phyloP scores from a whole-genome alignment of 1,284 basidiomycete genomes.

The Fomitopsis schrenkii region DNA sequence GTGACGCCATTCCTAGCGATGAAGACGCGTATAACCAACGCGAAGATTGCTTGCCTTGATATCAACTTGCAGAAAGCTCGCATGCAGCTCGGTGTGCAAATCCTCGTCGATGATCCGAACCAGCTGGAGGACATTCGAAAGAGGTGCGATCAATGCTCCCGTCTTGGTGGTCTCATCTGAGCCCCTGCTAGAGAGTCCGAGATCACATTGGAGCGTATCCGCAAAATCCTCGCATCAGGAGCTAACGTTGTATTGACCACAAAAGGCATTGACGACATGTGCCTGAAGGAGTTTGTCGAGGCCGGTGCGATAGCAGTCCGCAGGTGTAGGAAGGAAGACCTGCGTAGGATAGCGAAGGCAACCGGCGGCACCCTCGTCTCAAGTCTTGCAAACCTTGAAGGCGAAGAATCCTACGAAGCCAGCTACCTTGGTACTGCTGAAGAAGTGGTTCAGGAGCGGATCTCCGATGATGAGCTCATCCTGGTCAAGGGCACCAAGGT shows the following conservation, averaged over 20 bases:
- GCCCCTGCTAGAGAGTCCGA: conserved; percentile 77
- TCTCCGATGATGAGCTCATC: conserved; percentile 98
- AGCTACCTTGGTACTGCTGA: conserved; percentile 89
- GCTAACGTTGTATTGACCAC: conserved; percentile 98
- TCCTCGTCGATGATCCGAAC: conserved; percentile 95
- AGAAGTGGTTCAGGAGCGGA: conserved; percentile 95
- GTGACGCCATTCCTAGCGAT: conserved; percentile 62
- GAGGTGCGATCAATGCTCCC: conserved; percentile 45
- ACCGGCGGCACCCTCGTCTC: conserved; percentile 94
- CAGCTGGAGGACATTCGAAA: conserved; percentile 96
- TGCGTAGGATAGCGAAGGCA: conserved; percentile 95
- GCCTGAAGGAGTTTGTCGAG: conserved; percentile 98
- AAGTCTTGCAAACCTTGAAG: conserved; percentile 94
- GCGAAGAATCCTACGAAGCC: conserved; percentile 96
- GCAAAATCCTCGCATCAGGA: conserved; percentile 94
- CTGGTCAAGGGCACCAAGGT: conserved; percentile 97
- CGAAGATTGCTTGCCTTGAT: conserved; percentile 98
- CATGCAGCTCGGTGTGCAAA: conserved; percentile 98
- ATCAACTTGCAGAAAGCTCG: conserved; percentile 97
- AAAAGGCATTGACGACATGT: conserved; percentile 98
- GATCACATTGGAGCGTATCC: conserved; percentile 93
- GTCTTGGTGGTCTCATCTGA: conserved; percentile 2
- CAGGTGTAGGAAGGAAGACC: conserved; percentile 96
- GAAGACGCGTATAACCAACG: conserved; percentile 91
- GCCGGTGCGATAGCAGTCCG: conserved; percentile 99